Conservation (phyloP, 2,329 filamentous ascomycete genomes). For the Epicoccum sorghinum region DNA sequence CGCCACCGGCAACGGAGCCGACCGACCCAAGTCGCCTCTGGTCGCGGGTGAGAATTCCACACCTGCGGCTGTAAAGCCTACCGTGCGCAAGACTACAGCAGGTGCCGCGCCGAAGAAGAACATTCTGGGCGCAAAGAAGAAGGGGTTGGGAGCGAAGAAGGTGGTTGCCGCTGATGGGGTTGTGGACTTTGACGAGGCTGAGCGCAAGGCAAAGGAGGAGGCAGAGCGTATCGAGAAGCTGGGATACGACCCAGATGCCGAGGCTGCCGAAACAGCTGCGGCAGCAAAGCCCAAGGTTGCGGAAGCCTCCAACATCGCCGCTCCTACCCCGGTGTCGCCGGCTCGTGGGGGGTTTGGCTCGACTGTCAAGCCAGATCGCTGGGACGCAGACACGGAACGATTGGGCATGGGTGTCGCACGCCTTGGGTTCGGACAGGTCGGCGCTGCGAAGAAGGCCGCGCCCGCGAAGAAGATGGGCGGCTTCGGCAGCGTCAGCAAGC, state of each 20-base stretch:
- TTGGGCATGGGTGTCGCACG: constrained; percentile 86
- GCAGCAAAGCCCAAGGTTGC: constrained; percentile 48
- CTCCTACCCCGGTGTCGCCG: constrained; percentile 78
- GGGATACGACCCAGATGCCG: constrained; percentile 92
- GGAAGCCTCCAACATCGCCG: constrained; percentile 66
- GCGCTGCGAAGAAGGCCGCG: constrained; percentile 61
- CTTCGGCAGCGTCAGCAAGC: constrained; percentile 85
- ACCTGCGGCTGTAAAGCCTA: constrained; percentile 66
- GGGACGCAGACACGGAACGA: constrained; percentile 80
- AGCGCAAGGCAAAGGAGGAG: constrained; percentile 96
- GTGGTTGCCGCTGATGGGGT: constrained; percentile 69
- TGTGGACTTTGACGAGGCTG: constrained; percentile 94
- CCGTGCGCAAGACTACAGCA: constrained; percentile 76
- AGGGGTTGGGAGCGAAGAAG: constrained; percentile 70
- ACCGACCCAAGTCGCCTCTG: constrained; percentile 85
- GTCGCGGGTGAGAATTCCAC: constrained; percentile 57
- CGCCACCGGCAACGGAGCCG: constrained; percentile 64
- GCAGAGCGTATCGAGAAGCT: constrained; percentile 94
- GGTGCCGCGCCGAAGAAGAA: constrained; percentile 77
- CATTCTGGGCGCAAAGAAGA: constrained; percentile 79
- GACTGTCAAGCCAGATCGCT: constrained; percentile 59
- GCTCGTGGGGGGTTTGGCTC: constrained; percentile 66
- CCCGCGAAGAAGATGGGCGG: constrained; percentile 81
- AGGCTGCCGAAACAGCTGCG: constrained; percentile 54
- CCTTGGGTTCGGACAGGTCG: constrained; percentile 87